Conservation (phyloP, 2,329 filamentous ascomycete genomes). For the Fusarium protoensiforme region DNA sequence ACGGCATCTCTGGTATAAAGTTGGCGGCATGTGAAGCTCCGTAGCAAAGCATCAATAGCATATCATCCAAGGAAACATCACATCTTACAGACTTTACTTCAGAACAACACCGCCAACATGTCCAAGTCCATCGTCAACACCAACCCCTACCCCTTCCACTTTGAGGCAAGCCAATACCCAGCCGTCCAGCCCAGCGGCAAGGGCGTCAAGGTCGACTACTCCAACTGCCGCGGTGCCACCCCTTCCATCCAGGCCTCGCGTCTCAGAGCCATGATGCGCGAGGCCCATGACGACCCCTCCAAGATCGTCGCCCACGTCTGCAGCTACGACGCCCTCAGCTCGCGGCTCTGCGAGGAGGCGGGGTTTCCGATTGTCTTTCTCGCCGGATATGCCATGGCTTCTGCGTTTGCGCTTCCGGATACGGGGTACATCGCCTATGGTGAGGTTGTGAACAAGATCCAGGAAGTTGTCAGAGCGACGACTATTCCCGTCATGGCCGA, state of each 20-base stretch:
- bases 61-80: neutral
- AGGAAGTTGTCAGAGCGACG: conserved; percentile 52
- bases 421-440: conserved; percentile 61
- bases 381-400: conserved; percentile 55
- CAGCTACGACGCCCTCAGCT: conserved; percentile 56
- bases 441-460: conserved; percentile 58
- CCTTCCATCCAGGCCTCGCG: conserved; percentile 53
- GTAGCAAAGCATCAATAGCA: neutral
- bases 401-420: conserved; percentile 55
- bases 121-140: conserved; percentile 24
- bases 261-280: conserved; percentile 52
- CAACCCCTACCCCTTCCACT: conserved; percentile 16
- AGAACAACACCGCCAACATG: conserved; percentile 4
- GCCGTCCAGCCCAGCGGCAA: conserved; percentile 1
- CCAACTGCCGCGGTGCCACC: conserved; percentile 50
- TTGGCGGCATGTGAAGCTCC: neutral
- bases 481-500: conserved; percentile 57
- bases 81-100: neutral
- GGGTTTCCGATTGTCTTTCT: conserved; percentile 59
- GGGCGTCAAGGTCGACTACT: conserved; percentile 4
- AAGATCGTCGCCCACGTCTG: conserved; percentile 58
- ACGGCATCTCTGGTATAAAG: conserved; percentile 8
- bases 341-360: conserved; percentile 56
- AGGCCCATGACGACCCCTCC: conserved; percentile 51
- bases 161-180: conserved; percentile 13